phyloP scores from a whole-genome alignment of 805 yeast genomes.

The Isabelozyma heimii region DNA sequence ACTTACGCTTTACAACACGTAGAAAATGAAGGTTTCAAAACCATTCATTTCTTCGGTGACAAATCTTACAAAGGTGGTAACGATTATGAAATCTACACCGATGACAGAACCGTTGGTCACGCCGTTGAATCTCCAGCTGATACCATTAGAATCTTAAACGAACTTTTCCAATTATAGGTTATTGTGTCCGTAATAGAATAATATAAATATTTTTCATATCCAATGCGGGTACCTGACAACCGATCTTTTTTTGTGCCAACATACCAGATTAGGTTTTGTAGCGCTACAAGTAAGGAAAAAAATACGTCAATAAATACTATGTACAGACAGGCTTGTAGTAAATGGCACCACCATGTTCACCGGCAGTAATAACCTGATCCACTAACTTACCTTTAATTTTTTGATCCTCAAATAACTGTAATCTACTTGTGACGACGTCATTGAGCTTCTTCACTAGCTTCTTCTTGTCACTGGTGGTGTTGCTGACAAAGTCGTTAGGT shows the following conservation, averaged over 20 bases:
- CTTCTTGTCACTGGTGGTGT: conserved; percentile 12
- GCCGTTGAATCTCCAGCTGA: conserved; percentile 88
- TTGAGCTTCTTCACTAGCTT: conserved; percentile 28
- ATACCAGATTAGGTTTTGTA: too few species aligned
- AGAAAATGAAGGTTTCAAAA: conserved; percentile 75
- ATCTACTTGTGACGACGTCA: conserved; percentile 39
- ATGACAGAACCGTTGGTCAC: conserved; percentile 93
- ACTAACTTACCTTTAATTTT: conserved; percentile 25
- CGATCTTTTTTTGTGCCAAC: not conserved
- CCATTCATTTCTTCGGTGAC: conserved; percentile 98
- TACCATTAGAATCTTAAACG: conserved; percentile 81
- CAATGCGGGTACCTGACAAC: not conserved
- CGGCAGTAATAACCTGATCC: conserved; percentile 62
- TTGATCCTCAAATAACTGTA: conserved; percentile 38
- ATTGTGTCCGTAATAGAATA: not conserved
- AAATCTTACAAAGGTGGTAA: conserved; percentile 97
- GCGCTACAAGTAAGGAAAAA: not conserved
- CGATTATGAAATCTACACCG: conserved; percentile 94
- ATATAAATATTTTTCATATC: not conserved
- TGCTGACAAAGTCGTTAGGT: conserved; percentile 38
- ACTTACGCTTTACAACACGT: conserved; percentile 96
- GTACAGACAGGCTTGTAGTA: conserved; percentile 45
- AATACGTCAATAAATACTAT: not conserved
- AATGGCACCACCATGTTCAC: conserved; percentile 59
- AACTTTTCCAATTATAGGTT: conserved; percentile 58